Base-by-base conservation (phyloP, 2,329 filamentous ascomycete genomes). In the Penicillium crustosum region DNA sequence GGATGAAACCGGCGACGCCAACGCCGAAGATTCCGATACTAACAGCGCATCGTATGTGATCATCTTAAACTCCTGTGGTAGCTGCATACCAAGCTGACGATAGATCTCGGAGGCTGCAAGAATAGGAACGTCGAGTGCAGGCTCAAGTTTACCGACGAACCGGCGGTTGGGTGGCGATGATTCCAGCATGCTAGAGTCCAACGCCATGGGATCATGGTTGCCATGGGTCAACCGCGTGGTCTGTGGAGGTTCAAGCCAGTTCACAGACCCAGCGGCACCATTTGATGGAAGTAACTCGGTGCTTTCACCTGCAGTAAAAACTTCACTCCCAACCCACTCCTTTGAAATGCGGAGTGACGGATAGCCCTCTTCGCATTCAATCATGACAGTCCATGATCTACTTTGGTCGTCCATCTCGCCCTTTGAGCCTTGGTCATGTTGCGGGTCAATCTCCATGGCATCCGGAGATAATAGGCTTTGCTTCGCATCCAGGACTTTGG, bases 321-420 rank as follows among this genome's bases (percentile, higher is more conserved):
- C 65, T 15, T 76, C 71, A 4, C 65, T 62, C 17, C 68, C 70
- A 15, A 79, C 65, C 78, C 78, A 80, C 23, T 78, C 70, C 61
- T 77, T 77, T 7, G 76, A 77, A 21, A 78, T 71, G 17, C 75
- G 72, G 36, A 79, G 71, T 8, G 76, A 75, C 2, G 77, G 78
- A 54, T 76, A 76, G 3, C 77, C 78, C 53, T 75, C 70, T 68
- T 79, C 77, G 57, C 78, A 79, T 58, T 78, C 77, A 35, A 80
- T 70, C 55, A 70, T 72, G 9, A 73, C 68, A 33, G 67, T 71
- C 72, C 75, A 78, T 36, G 70, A 59, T 35, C 68, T 66, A 10
- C 61, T 53, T 50, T 67, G 64, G 13, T 68, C 59, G 6, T 61
- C 59, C 21, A 51, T 23, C n/a, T 57, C 29, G 29, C 62, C 61